Evolutionary conservation across 2,329 filamentous ascomycete genomes (phyloP), one percentile per base, ranked within the genome.

Genomic region (Stemphylium beticola): DNA sequence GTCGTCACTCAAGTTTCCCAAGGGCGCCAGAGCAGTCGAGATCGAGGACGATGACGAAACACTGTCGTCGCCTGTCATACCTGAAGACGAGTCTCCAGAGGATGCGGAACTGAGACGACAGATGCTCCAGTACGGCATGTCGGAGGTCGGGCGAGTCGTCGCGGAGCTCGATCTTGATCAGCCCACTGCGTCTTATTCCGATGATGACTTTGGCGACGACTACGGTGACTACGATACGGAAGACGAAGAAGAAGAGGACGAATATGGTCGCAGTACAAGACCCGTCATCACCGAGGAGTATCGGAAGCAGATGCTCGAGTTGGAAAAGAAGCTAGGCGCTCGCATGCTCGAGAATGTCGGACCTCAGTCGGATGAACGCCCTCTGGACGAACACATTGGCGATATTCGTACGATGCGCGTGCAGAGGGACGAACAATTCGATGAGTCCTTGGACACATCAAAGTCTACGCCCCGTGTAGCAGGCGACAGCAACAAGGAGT

Each of bases 81-180:
- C 92, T 1, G 82, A 87, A 1, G 83, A 90, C 46, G 95, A 99
- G 66, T 85, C 88, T 0, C 81, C 84, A 11, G 92, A 96, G 61
- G 93, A 97, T 59, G 90, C 92, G 4, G 83, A 83, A 29, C 76
- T 96, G 20, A 87, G 95, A 5, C 85, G 88, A 53, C 88, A 97
- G 68, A 98, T 99, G 93, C 82, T 98, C 7, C 84, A 90, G 59
- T 99, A 98, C 71, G 88, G 91, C 57, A 79, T 96, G 75, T 88
- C 89, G 39, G 93, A 98, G 74, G 88, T 99, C 53, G 92, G 92
- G 4, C 87, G 91, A 33, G 90, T 99, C 2, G 95, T 99, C 14
- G 95, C 95, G 14, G 92, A 98, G 76, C 83, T 99, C 40, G 86
- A 96, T 53, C 76, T 98, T 2, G 91, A 96, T 58, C 88, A 93